Evolutionary conservation across 2,329 filamentous ascomycete genomes (phyloP).

Genomic region (Magnaporthales sp.): DNA sequence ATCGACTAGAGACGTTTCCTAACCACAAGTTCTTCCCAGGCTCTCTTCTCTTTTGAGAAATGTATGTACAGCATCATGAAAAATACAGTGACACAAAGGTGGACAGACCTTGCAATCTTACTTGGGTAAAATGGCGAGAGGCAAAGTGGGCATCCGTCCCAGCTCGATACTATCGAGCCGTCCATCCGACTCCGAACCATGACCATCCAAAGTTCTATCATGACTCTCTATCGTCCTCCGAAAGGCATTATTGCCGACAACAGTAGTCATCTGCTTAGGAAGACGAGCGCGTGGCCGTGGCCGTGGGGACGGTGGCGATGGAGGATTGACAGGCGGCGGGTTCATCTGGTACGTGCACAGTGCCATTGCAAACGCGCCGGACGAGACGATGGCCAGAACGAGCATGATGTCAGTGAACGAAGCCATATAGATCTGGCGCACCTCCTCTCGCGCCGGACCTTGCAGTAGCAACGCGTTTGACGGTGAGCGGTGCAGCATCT

Average conservation of each 20-base stretch:
- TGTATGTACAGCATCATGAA: not conserved
- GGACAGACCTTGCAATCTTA: not conserved
- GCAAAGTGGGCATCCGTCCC: not conserved
- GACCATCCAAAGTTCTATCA: not conserved
- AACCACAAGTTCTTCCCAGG: not conserved
- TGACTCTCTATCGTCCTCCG: not conserved
- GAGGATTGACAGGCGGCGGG: slow-evolving; percentile 13
- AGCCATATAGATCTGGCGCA: slow-evolving; percentile 8
- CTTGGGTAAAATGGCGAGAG: not conserved
- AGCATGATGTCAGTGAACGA: slow-evolving; percentile 13
- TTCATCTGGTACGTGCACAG: slow-evolving; percentile 12
- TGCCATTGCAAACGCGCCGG: slow-evolving; percentile 11
- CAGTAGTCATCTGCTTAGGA: slow-evolving; percentile 4
- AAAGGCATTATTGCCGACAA: not conserved
- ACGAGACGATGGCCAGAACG: slow-evolving; percentile 10
- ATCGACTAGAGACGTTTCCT: not conserved
- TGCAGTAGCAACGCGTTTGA: slow-evolving; percentile 12
- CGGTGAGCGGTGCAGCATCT: slow-evolving; percentile 13
- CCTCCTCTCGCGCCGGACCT: slow-evolving; percentile 10
- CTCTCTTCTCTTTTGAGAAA: not conserved
- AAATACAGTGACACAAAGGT: not conserved
- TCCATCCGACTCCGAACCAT: not conserved
- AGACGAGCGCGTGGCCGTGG: not conserved
- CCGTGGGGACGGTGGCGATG: not conserved
- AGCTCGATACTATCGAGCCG: not conserved